phyloP scores from a whole-genome alignment of 495 filamentous ascomycete genomes.

The Penicillium angulare region DNA sequence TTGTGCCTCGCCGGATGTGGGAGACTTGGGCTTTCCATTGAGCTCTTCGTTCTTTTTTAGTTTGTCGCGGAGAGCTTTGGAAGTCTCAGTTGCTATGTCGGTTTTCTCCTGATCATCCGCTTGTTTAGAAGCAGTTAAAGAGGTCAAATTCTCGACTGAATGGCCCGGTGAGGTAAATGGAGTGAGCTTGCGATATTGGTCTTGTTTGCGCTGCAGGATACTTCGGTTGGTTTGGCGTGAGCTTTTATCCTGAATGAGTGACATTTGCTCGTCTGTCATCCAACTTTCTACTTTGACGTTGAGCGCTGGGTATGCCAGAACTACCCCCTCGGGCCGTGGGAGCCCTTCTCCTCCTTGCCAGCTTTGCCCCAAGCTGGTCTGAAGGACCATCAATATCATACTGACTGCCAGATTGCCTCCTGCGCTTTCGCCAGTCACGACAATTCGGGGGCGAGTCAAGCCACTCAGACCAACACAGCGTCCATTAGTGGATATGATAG shows the following conservation, averaged over 20 bases:
- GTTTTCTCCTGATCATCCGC: slow-evolving; percentile 38
- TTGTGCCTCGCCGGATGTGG: slow-evolving; percentile 56
- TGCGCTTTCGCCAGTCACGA: slow-evolving; percentile 88
- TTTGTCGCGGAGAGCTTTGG: slow-evolving; percentile 28
- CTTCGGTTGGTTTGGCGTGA: slow-evolving; percentile 72
- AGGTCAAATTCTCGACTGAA: slow-evolving; percentile 52
- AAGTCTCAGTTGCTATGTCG: slow-evolving; percentile 23
- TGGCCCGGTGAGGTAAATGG: slow-evolving; percentile 63
- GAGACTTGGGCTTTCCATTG: slow-evolving; percentile 25
- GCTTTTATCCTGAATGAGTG: slow-evolving; percentile 80
- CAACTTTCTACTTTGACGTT: slow-evolving; percentile 98
- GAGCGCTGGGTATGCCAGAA: slow-evolving; percentile 84
- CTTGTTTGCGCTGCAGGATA: slow-evolving; percentile 75
- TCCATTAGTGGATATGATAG: slow-evolving; percentile 71
- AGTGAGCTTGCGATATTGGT: slow-evolving; percentile 60
- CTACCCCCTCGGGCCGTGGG: slow-evolving; percentile 74
- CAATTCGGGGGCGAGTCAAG: slow-evolving; percentile 63
- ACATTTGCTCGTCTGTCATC: slow-evolving; percentile 99
- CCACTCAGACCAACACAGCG: slow-evolving; percentile 84
- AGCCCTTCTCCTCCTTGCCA: slow-evolving; percentile 60
- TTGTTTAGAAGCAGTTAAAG: slow-evolving; percentile 22
- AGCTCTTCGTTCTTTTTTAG: slow-evolving; percentile 21
- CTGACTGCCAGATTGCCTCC: slow-evolving; percentile 88
- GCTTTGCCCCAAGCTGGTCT: slow-evolving; percentile 59
- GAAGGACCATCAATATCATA: slow-evolving; percentile 81